phyloP scores from a whole-genome alignment of 1,139 yeast genomes.

The Saccharomyces hybrid region DNA sequence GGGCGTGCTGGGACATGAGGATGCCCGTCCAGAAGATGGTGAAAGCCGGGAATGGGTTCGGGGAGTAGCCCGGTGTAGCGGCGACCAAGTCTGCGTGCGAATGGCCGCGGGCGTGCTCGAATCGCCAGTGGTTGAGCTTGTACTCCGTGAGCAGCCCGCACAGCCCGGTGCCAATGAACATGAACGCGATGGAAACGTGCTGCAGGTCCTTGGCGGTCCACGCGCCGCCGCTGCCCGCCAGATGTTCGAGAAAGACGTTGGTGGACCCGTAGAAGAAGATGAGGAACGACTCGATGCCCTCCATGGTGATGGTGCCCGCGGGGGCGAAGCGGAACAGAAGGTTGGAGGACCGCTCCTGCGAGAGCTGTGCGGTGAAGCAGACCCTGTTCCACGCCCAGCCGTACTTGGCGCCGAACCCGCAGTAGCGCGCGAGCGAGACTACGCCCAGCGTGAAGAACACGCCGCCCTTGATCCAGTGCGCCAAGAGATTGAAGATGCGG shows the following conservation, averaged over 20 bases:
- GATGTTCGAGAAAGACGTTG: constrained; percentile 82
- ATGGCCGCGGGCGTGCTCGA: constrained; percentile 29
- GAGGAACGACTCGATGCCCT: constrained; percentile 68
- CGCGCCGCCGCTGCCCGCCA: constrained; percentile 62
- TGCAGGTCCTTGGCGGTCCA: constrained; percentile 94
- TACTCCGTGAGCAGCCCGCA: constrained; percentile 80
- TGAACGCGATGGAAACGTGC: constrained; percentile 91
- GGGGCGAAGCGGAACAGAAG: constrained; percentile 38
- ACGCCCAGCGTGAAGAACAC: constrained; percentile 74
- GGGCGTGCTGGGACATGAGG: constrained; percentile 92
- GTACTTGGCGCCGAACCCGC: constrained; percentile 64
- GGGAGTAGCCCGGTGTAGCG: constrained; percentile 67
- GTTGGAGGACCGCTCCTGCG: constrained; percentile 22
- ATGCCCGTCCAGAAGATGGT: constrained; percentile 95
- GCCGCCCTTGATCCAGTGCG: constrained; percentile 94
- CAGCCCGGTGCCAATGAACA: constrained; percentile 85
- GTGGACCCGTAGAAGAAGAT: constrained; percentile 84
- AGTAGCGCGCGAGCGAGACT: constrained; percentile 70
- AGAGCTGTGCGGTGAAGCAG: constrained; percentile 34
- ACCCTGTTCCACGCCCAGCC: constrained; percentile 91
- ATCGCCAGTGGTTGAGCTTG: constrained; percentile 39
- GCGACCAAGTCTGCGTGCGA: constrained; percentile 29
- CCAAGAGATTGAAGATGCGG: constrained; percentile 70
- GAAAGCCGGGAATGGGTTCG: constrained; percentile 88
- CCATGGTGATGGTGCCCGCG: constrained; percentile 65